Evolutionary conservation across 2,329 filamentous ascomycete genomes (phyloP).

Genomic region (Aplosporella prunicola): DNA sequence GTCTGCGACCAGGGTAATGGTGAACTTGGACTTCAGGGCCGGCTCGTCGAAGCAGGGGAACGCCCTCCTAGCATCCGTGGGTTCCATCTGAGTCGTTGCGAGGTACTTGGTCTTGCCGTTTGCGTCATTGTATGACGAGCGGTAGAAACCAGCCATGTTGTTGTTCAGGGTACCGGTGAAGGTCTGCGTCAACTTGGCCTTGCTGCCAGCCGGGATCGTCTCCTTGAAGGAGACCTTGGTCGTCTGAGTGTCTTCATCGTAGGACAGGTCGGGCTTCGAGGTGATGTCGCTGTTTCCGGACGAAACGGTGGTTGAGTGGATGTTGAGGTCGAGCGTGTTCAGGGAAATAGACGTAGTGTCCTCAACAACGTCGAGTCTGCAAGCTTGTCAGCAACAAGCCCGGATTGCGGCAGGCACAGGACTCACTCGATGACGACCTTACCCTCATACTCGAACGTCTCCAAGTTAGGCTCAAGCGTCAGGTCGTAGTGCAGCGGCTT

Average conservation of each 20-base stretch:
- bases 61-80: constrained; percentile 82
- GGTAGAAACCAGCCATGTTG: constrained; percentile 96
- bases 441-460: constrained; percentile 79
- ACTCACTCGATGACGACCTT: constrained; percentile 69
- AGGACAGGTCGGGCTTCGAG: constrained; percentile 57
- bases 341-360: constrained; percentile 78
- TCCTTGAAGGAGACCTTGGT: constrained; percentile 73
- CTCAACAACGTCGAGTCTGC: constrained; percentile 67
- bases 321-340: constrained; percentile 79
- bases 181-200: constrained; percentile 66
- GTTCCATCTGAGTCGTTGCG: constrained; percentile 92
- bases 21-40: constrained; percentile 91
- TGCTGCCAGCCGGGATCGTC: constrained; percentile 61
- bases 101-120: constrained; percentile 74
- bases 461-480: constrained; percentile 82
- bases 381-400: constrained; percentile 17
- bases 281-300: constrained; percentile 48
- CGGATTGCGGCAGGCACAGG: background rate
- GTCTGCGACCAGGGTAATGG: constrained; percentile 82
- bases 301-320: constrained; percentile 63
- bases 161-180: constrained; percentile 79
- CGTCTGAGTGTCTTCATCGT: constrained; percentile 71
- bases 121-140: constrained; percentile 79
- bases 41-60: constrained; percentile 98
- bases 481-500: constrained; percentile 87